Conservation (phyloP, 2,329 filamentous ascomycete genomes). For the Phoma sp. region DNA sequence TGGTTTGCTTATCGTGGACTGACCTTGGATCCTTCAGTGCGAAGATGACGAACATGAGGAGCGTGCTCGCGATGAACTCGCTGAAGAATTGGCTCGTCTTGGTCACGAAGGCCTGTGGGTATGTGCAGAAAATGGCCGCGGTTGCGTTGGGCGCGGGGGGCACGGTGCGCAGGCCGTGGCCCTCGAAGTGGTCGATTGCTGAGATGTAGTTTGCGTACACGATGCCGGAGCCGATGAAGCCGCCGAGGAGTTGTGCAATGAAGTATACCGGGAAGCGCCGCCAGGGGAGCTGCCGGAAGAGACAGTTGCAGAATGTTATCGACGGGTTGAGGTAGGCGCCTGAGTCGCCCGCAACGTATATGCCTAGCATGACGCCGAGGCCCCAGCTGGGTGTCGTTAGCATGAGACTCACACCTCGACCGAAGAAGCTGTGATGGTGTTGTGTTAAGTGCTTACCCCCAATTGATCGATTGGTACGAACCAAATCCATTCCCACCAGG, state of each 20-base stretch:
- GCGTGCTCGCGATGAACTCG: conserved; percentile 70
- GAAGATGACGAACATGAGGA: conserved; percentile 76
- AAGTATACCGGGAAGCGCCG: conserved; percentile 72
- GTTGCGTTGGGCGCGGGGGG: conserved; percentile 63
- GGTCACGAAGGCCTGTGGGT: conserved; percentile 71
- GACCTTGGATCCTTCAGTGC: conserved; percentile 64
- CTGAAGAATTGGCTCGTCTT: conserved; percentile 73
- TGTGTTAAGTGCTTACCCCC: conserved; percentile 41
- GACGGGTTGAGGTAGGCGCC: conserved; percentile 70
- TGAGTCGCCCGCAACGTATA: conserved; percentile 70
- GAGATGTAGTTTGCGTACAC: conserved; percentile 56
- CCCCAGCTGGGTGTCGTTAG: conserved; percentile 41
- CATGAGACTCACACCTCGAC: neutral
- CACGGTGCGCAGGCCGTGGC: conserved; percentile 67
- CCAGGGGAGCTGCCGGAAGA: conserved; percentile 73
- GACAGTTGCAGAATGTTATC: conserved; percentile 72
- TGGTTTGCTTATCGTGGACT: neutral
- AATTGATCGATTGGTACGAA: conserved; percentile 51
- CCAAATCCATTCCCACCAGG: conserved; percentile 53
- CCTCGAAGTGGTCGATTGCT: conserved; percentile 70
- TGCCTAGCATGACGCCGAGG: conserved; percentile 53
- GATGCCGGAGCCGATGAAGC: conserved; percentile 62
- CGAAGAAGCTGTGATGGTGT: neutral
- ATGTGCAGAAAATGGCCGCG: conserved; percentile 76
- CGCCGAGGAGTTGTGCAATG: conserved; percentile 70